Evolutionary conservation across 2,329 filamentous ascomycete genomes (phyloP).

Genomic region (Colletotrichum spaethianum): DNA sequence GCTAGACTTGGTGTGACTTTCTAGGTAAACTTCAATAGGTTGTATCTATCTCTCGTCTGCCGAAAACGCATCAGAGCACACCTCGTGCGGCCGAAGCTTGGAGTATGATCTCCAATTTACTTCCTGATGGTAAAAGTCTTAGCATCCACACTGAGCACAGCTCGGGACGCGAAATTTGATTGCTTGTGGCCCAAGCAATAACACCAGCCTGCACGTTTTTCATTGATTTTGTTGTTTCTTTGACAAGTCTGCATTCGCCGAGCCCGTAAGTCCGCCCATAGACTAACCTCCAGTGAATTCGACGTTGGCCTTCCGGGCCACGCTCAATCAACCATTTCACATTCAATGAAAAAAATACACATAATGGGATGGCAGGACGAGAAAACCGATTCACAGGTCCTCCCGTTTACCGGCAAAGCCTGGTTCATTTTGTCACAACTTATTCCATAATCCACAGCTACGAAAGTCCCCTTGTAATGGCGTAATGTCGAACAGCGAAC

Average conservation of each 20-base stretch:
- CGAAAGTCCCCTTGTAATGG: background rate
- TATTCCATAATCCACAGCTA: background rate
- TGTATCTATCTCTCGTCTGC: background rate
- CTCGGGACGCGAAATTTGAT: slow-evolving; percentile 1
- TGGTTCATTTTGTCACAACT: background rate
- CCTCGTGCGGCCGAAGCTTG: background rate
- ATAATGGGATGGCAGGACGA: background rate
- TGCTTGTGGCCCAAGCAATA: background rate
- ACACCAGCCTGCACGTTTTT: background rate
- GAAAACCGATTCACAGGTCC: background rate
- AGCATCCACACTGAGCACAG: slow-evolving; percentile 1
- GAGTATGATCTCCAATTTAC: background rate
- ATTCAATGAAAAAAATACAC: too few relatives aligned
- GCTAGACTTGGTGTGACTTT: background rate
- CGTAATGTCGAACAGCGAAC: background rate
- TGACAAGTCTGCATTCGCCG: background rate
- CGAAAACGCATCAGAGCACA: background rate
- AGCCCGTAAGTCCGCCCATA: background rate
- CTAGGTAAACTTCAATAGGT: accelerated
- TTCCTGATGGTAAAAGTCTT: background rate
- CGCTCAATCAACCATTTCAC: background rate
- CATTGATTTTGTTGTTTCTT: background rate
- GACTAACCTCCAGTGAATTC: background rate
- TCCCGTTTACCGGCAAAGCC: background rate
- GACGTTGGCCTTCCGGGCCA: background rate